Conservation (phyloP, 78 protist species). For the Speleostelium caveatum region DNA sequence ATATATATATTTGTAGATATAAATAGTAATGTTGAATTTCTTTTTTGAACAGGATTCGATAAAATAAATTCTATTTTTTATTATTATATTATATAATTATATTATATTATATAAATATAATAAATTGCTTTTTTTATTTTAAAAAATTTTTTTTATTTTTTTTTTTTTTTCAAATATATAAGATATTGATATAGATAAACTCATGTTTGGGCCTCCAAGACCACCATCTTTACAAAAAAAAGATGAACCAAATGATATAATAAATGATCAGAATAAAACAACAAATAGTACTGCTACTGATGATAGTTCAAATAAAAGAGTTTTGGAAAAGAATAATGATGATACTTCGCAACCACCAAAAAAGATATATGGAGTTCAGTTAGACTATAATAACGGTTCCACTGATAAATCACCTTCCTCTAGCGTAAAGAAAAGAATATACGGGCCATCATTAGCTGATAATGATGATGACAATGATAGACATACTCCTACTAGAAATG, state of each 20-base stretch:
- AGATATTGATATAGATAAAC: not conserved
- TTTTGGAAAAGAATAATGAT: not conserved
- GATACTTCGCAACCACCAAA: constrained; percentile 8
- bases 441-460: constrained; percentile 4
- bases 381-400: no score
- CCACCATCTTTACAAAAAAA: constrained; percentile 9
- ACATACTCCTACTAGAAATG: no score
- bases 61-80: no score
- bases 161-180: not conserved
- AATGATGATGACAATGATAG: not conserved
- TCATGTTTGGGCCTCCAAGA: constrained; percentile 42
- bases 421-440: not conserved
- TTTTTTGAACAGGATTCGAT: no score
- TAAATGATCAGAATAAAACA: not conserved
- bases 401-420: no score
- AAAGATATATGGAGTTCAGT: not conserved
- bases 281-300: not conserved
- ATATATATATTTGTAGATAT: no score
- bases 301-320: not conserved
- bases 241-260: not conserved
- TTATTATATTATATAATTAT: no score
- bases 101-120: no score
- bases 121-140: not conserved
- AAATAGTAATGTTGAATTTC: no score
- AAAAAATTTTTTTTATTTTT: not conserved